Evolutionary conservation across 352 stramenopile genomes (phyloP).

Genomic region (Phytophthora hibernalis): DNA sequence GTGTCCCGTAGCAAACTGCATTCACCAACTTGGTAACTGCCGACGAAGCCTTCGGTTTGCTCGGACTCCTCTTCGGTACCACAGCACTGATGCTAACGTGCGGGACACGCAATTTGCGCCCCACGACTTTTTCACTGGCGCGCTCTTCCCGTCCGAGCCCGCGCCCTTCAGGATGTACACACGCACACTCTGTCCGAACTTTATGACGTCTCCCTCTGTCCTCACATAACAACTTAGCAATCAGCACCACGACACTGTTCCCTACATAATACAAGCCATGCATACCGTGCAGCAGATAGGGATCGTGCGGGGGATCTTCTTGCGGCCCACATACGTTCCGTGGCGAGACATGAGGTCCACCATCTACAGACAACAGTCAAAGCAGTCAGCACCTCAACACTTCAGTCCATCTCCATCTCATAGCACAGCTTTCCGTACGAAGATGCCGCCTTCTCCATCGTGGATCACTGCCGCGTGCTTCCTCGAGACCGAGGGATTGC

Average conservation of each 20-base stretch:
- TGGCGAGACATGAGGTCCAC: slow-evolving; percentile 91
- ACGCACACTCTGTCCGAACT: slow-evolving; percentile 89
- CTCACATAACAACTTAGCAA: background rate
- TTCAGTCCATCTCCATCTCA: background rate
- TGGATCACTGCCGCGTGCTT: slow-evolving; percentile 91
- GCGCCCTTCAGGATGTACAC: slow-evolving; percentile 86
- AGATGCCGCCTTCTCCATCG: slow-evolving; percentile 81
- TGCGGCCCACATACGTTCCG: slow-evolving; percentile 83
- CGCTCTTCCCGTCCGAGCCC: slow-evolving; percentile 64
- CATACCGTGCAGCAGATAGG: slow-evolving; percentile 78
- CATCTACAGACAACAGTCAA: slow-evolving; percentile 50
- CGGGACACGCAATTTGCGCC: slow-evolving; percentile 77
- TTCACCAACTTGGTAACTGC: slow-evolving; percentile 83
- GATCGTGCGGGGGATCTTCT: slow-evolving; percentile 90
- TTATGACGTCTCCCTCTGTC: slow-evolving; percentile 83
- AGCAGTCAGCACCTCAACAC: slow-evolving; percentile 6
- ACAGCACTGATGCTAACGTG: slow-evolving; percentile 76
- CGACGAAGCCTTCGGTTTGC: slow-evolving; percentile 60
- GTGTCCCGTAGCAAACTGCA: slow-evolving; percentile 80
- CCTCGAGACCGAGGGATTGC: slow-evolving; percentile 86
- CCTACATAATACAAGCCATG: background rate
- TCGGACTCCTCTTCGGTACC: slow-evolving; percentile 67
- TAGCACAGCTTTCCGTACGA: slow-evolving; percentile 49
- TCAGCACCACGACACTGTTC: background rate
- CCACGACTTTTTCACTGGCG: slow-evolving; percentile 85